Base-by-base conservation (phyloP, 257 asterid species). In the Ilex asprella region DNA sequence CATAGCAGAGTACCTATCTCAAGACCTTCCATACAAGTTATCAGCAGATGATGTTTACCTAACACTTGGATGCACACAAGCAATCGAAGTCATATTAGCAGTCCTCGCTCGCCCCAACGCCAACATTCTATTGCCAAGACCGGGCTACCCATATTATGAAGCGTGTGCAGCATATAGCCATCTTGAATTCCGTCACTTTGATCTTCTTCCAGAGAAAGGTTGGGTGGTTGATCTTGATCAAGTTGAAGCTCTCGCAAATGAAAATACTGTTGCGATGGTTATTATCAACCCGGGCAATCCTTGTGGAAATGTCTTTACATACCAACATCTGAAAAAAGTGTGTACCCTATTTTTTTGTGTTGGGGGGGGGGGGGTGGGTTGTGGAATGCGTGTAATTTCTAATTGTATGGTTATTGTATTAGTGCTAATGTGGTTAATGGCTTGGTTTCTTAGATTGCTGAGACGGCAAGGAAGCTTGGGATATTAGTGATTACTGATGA, bases 51-150 rank as follows among this genome's bases (percentile, higher is more conserved):
- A 89, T 51, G 82, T 89, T 58, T 84, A 75, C 71, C 51, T 86
- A 39, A 89, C 95, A 9, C 14, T 72, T 47, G 95, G 97, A 59
- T 82, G 94, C n/a, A 63, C 70, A 30, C 97, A 89, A 75, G 89
- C 94, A 51, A 56, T 89, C 65, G 91, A 82, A 67, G 74, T 77
- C 67, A 78, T 81, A 62, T 32, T 77, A 51, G 50, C 86, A 1
- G 84, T 73, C 68, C 94, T 91, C 12, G 80, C 94, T 64, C 72
- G 81, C 16, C 92, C 95, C 6, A 77, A 77, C 50, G 94, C 95
- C n/a, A 91, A 91, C 67, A 81, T 88, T 27, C 70, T 91, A 63
- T 88, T 91, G 30, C 95, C 98, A 10, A 79, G 78, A 56, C 98
- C 98, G 12, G 96, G 95, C 41, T 89, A 6, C 12, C 47, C 47